Percentiles rank a stretch among this genome's conserved stretches.
Evolutionary conservation across 257 asterid genomes (phyloP).

Genomic region (Nicotiana noctiflora): DNA sequence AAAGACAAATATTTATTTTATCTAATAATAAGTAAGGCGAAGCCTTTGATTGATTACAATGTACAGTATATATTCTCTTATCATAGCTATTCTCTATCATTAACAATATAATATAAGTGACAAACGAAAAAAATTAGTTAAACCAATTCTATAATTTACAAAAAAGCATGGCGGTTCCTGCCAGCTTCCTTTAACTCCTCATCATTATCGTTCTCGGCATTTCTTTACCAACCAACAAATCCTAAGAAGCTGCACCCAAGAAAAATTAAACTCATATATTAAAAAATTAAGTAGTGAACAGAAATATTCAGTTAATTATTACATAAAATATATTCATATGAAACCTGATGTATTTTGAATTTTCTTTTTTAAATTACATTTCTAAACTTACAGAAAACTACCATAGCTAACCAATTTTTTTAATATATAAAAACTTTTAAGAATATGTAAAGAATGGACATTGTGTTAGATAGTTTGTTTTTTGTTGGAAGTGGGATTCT

Average conservation of each 20-base stretch:
- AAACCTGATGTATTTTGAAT: neutral
- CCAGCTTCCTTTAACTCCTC: neutral
- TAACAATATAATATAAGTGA: neutral
- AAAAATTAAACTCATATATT: neutral
- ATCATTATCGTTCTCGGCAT: neutral
- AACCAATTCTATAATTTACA: neutral
- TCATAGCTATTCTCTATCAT: neutral
- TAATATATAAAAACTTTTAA: too few relatives aligned
- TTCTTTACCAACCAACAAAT: slow-evolving; percentile 39
- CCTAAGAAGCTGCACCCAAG: slow-evolving; percentile 41
- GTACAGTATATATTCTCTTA: neutral
- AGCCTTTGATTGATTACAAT: neutral
- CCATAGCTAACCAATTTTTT: too few relatives aligned
- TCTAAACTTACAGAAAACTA: neutral
- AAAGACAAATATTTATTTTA: too few relatives aligned
- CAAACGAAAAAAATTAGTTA: too few relatives aligned
- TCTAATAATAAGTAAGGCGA: neutral
- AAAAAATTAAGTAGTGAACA: neutral
- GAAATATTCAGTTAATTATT: neutral
- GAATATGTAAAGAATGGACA: too few relatives aligned
- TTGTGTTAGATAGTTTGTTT: too few relatives aligned
- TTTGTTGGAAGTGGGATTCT: too few relatives aligned
- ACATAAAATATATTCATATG: neutral
- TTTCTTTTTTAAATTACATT: too few relatives aligned
- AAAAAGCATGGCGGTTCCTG: neutral